Percentiles rank a stretch among this genome's conserved stretches.
Conservation (phyloP, 306 rosid genomes). For the Purshia tridentata region DNA sequence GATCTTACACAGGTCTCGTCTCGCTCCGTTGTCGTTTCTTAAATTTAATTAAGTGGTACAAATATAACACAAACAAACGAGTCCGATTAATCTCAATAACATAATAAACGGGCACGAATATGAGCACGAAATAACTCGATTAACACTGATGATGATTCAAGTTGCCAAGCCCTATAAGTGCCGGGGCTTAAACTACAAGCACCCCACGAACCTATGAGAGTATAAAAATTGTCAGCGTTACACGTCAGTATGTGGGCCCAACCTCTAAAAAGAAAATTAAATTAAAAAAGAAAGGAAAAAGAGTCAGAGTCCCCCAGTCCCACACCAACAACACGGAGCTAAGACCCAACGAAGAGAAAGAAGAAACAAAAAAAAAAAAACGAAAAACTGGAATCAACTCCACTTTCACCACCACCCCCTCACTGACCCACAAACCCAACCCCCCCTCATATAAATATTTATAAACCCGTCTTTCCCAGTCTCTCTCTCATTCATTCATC, state of each 20-base stretch:
- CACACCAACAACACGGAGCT: conserved; percentile 23
- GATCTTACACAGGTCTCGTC: too few relatives aligned
- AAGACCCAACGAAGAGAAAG: not conserved
- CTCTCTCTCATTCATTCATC: conserved; percentile 30
- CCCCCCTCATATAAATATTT: not conserved
- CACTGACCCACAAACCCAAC: not conserved
- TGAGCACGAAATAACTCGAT: too few relatives aligned
- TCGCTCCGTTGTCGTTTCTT: too few relatives aligned
- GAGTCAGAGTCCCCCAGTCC: conserved; percentile 30
- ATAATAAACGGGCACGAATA: too few relatives aligned
- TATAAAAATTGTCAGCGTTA: conserved; percentile 18
- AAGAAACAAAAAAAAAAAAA: not conserved
- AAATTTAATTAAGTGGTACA: too few relatives aligned
- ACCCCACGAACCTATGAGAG: too few relatives aligned
- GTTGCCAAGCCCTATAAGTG: too few relatives aligned
- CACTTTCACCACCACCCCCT: conserved; percentile 42
- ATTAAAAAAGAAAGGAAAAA: not conserved
- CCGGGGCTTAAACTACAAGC: too few relatives aligned
- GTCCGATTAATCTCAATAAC: too few relatives aligned
- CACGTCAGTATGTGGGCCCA: conserved; percentile 34
- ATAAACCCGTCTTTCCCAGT: conserved; percentile 19
- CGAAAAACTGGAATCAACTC: conserved; percentile 55
- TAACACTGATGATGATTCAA: too few relatives aligned
- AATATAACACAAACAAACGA: too few relatives aligned
- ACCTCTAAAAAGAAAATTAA: not conserved